Base-by-base conservation (phyloP, 2,329 filamentous ascomycete species). In the Pseudogymnoascus sp. region DNA sequence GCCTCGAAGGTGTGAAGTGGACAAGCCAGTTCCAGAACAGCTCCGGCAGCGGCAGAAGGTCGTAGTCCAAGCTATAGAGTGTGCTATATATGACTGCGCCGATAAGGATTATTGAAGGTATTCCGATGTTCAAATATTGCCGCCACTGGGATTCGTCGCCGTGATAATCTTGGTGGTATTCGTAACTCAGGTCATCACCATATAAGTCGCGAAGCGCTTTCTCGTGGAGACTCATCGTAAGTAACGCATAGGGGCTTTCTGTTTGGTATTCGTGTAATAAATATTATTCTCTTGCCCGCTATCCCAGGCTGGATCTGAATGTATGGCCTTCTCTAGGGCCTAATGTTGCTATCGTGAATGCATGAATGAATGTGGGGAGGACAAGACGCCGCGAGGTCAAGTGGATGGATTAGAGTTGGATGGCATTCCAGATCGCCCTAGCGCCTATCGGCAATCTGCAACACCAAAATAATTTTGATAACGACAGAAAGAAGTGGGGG, bases 1-100 rank as follows among this genome's bases (percentile, higher is more conserved):
- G 68, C 25, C 75, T 74, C 14, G 79, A 76, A 1, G 88, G 88
- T 12, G 80, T 78, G 33, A 82, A 58, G 64, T 78, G 77, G 60
- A 90, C 80, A 30, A 87, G 63, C 25, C 72, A 71, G 73, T 88
- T 82, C 86, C 87, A 89, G 37, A 84, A 68, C 59, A 85, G 70
- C 66, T 79, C 75, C 62, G 76, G 69, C 67, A 79, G 67, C 65
- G 74, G 70, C 4, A 78, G 66, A 20, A 76, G 68, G 62, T 73
- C 68, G 66, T 71, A 74, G 59, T 71, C 70, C 20, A 70, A 62
- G 28, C 58, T 58, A 18, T 62, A 62, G n/a, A 71, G 59, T 7
- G 67, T 64, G 14, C 71, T 67, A 59, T 73, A 72, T 33, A 70
- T 57, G 35, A 71, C 9, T 4, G 68, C 64, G 22, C 65, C 4